These are phyloP conservation scores for Clitopilus hobsonii DNA, from an alignment of 768 basidiomycete genomes.

Conservation along the genomic window DNA sequence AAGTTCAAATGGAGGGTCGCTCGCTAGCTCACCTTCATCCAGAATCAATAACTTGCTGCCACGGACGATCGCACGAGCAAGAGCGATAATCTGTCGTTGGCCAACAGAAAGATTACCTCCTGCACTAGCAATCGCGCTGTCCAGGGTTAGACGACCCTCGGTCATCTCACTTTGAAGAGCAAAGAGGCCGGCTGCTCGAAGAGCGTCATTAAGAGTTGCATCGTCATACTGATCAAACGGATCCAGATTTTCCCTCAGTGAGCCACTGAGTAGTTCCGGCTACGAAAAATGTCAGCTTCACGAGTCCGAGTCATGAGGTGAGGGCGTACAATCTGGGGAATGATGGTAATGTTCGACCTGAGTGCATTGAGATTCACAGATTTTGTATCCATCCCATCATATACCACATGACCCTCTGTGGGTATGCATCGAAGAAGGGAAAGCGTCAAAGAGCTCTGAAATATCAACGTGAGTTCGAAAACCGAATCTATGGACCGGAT, in stretches of 20 bases:
- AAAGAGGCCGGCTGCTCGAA: constrained; percentile 36
- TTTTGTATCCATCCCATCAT: constrained; percentile 46
- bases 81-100: constrained; percentile 66
- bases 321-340: constrained; percentile 39
- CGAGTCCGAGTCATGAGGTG: background rate
- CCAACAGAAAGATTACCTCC: constrained; percentile 76
- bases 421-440: constrained; percentile 54
- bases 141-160: constrained; percentile 44
- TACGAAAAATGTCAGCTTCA: constrained; percentile 7
- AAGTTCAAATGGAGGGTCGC: too few species aligned
- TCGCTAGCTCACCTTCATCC: constrained; percentile 55
- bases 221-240: constrained; percentile 61
- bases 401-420: constrained; percentile 51
- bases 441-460: constrained; percentile 53
- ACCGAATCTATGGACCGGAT: background rate
- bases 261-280: constrained; percentile 55
- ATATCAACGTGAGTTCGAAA: background rate
- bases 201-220: constrained; percentile 30
- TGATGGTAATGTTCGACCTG: constrained; percentile 56
- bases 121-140: constrained; percentile 42
- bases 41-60: constrained; percentile 58
- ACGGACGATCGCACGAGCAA: constrained; percentile 58
- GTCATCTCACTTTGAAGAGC: constrained; percentile 36
- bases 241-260: constrained; percentile 61
- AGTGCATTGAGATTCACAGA: constrained; percentile 51